Evolutionary conservation across 1,284 basidiomycete genomes (phyloP), one percentile per base, ranked within the genome.

Genomic region (Athelia sp.): DNA sequence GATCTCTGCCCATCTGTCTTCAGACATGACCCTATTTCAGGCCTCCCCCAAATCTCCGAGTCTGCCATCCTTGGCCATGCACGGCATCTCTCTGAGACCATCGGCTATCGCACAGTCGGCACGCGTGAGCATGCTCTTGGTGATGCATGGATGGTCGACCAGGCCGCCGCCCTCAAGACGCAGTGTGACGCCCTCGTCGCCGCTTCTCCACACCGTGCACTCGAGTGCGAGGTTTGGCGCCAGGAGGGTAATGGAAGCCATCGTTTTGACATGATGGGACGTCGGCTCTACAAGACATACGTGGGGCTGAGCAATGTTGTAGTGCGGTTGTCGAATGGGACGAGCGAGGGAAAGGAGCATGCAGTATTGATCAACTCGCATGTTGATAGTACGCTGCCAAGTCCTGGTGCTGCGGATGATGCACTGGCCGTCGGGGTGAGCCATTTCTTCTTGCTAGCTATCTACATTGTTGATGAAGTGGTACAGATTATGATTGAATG

Each of bases 81-180:
- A 1, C 79, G 76, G 54, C 64, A 82, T 50, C 76, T 91, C 9
- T 89, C 86, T 0, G 92, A 94, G 62, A 82, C 82, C 26, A 91
- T 96, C 52, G 95, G 95, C 3, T 98, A 87, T 69, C 79, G 96
- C 38, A 96, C 91, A 0, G 91, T 97, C 15, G 96, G 96, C 1
- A 96, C 94, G 0, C 75, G 78, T 36, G 90, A 98, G 64, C 93
- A 98, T 68, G 84, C 90, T 0, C 67, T 82, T 23, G 93, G 89
- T 4, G 94, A 98, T 59, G 70, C 77, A 35, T 98, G 93, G 83
- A 84, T 97, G 73, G 62, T 87, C 18, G 67, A 75, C 42, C 78
- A 88, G 58, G 85, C 87, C 2, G 69, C 82, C 50, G 71, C 72
- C 38, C 65, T 93, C 21, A 73, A 80, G 57, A 64, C 66, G 19